Evolutionary conservation across 345 rosid species (phyloP), one percentile per base, ranked within the genome.

Genomic region (Hirschfeldia incana): DNA sequence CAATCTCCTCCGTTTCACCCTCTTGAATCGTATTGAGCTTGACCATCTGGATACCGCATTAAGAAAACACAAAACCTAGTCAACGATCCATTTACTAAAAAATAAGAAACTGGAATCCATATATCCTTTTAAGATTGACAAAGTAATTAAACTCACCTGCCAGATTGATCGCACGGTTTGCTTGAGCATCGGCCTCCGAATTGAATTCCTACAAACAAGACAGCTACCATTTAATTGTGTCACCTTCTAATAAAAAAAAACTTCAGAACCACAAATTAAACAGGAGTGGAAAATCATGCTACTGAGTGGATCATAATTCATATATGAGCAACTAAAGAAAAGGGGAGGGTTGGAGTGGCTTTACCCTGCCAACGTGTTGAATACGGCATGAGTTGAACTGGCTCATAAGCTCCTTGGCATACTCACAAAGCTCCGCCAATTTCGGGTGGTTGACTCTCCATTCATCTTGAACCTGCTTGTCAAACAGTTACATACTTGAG

Each of bases 171-270:
- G 90, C 97, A 64, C 57, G 76, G 75, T 94, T 94, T 46, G 97
- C 98, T 72, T 92, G 93, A 4, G 77, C 78, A 85, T 92, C 98
- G 49, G 97, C 98, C 17, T 85, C 92, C 1, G 88, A 75, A 77
- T 94, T 91, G 58, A 67, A 76, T 80, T 91, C 90, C 98, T 68
- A 77, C 78, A 79, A 63, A 10, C 59, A 26, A 59, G 15, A 74
- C 62, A 66, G 21, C 57, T 32, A 21, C 8, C 15, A 57, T 1
- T 61, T 33, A 39, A 8, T 49, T 15, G 17, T 15, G 11, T 60
- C 57, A 58, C 9, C 34, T n/a, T n/a, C 21, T n/a, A 66, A 33
- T 33, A 21, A 5, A 33, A 39, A 9, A 9, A 8, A 3, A 8
- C 10, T 39, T 9, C 46, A 39, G 10, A 9, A 1, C 3, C 46